Evolutionary conservation across 179 eudicot genomes (phyloP).

Genomic region (Beta lomatogona): DNA sequence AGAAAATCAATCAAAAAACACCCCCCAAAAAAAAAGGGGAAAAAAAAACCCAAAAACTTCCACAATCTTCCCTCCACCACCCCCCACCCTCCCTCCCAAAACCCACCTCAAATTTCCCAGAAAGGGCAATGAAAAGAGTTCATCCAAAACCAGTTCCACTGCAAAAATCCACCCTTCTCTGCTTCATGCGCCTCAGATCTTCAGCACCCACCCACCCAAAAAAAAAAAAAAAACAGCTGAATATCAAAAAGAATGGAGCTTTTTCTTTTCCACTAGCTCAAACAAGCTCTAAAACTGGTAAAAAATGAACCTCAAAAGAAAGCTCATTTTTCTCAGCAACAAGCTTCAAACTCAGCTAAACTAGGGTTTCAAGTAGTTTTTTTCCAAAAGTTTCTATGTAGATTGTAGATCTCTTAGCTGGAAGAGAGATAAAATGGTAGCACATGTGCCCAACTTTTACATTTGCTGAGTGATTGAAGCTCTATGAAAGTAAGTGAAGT

Average conservation of each 20-base stretch:
- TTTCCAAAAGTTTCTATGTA: background rate
- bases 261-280: background rate
- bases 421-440: conserved; percentile 9
- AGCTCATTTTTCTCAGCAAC: conserved; percentile 3
- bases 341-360: background rate
- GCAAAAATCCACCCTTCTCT: conserved; percentile 40
- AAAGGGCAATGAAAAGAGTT: conserved; percentile 18
- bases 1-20: conserved; percentile 28
- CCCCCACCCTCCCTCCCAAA: conserved; percentile 28
- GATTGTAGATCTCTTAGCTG: conserved; percentile 17
- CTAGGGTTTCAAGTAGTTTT: conserved; percentile 23
- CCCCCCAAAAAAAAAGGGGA: conserved; percentile 20
- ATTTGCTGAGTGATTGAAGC: conserved; percentile 19
- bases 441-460: background rate
- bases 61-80: conserved; percentile 18
- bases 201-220: conserved; percentile 32
- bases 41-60: background rate
- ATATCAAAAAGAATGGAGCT: conserved; percentile 14
- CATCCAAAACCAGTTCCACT: conserved; percentile 67
- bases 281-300: conserved; percentile 3
- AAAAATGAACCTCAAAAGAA: background rate
- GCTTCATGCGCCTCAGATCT: conserved; percentile 60
- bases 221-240: background rate
- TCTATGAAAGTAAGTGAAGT: background rate
- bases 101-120: conserved; percentile 33